Evolutionary conservation across 495 filamentous ascomycete genomes (phyloP).

Genomic region (Sordaria brevicollis): DNA sequence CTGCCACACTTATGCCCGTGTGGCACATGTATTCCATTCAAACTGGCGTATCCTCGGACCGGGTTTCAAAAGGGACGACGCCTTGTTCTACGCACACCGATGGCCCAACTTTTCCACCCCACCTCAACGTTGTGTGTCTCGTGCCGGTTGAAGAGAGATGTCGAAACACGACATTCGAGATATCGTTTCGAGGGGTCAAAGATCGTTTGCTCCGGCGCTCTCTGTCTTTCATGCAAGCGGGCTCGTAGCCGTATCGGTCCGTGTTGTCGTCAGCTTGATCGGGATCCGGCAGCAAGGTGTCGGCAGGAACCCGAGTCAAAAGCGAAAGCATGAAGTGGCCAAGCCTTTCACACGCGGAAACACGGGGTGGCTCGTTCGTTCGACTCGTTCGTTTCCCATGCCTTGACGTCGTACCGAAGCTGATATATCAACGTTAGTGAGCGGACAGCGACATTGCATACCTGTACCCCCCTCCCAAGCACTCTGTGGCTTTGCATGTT

Average conservation of each 20-base stretch:
- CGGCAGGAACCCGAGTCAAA: neutral
- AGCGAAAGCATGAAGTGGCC: neutral
- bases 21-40: neutral
- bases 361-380: neutral
- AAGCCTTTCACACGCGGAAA: neutral
- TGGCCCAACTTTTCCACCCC: neutral
- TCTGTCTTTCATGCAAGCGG: neutral
- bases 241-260: neutral
- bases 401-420: neutral
- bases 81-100: constrained; percentile 1
- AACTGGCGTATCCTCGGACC: neutral
- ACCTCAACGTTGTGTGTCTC: neutral
- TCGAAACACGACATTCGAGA: neutral
- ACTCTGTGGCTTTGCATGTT: neutral
- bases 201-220: neutral
- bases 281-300: neutral
- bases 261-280: neutral
- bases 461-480: neutral
- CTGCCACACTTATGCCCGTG: neutral
- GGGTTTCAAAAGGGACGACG: constrained; percentile 2
- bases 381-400: neutral
- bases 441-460: neutral
- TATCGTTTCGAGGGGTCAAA: neutral
- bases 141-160: neutral
- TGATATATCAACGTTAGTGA: neutral